phyloP scores from a whole-genome alignment of 306 rosid species.

The Prunus kanzakura region DNA sequence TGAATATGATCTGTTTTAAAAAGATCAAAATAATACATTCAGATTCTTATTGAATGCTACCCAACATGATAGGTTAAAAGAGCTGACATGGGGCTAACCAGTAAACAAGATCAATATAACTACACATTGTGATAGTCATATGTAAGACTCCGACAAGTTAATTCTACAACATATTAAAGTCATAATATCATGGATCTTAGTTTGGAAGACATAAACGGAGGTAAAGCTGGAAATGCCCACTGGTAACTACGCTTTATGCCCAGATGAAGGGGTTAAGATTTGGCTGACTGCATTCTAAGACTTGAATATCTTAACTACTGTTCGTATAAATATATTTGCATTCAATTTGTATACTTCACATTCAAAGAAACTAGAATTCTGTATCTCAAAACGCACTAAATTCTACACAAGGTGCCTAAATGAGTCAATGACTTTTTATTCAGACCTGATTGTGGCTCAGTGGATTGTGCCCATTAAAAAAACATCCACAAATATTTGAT shows the following conservation, averaged over 20 bases:
- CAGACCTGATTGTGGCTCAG: background rate
- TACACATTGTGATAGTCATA: background rate
- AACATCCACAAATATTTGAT: background rate
- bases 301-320: background rate
- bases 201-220: background rate
- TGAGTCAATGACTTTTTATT: background rate
- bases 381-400: background rate
- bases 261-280: background rate
- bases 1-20: too few relatives aligned
- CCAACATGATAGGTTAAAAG: too few relatives aligned
- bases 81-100: background rate
- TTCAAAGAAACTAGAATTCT: background rate
- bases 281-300: background rate
- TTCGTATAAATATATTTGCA: background rate
- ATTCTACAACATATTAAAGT: background rate
- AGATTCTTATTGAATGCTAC: too few relatives aligned
- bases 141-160: background rate
- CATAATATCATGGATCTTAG: background rate
- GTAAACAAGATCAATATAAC: background rate
- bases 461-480: background rate
- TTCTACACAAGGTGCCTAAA: background rate
- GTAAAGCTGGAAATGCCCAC: background rate
- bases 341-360: background rate
- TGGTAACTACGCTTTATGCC: background rate
- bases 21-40: background rate